Percentiles rank a stretch among this genome's conserved stretches.
phyloP scores from a whole-genome alignment of 2,329 filamentous ascomycete species.

The Colletotrichum sp. region DNA sequence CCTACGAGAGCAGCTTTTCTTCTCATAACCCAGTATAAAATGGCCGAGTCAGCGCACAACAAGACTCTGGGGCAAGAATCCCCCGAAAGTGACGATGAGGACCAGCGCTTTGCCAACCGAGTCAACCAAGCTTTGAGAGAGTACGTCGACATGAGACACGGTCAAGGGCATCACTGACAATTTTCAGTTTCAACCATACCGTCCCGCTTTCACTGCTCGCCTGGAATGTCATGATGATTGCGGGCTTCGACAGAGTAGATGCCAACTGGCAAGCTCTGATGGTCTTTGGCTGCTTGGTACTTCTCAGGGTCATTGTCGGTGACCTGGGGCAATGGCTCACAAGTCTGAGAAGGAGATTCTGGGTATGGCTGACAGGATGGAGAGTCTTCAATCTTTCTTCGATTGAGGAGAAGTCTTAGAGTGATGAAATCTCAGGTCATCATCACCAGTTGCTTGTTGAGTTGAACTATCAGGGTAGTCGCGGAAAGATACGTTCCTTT shows the following conservation, averaged over 20 bases:
- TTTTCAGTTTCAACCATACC: not conserved
- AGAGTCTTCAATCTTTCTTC: not conserved
- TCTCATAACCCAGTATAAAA: not conserved
- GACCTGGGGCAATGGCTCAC: not conserved
- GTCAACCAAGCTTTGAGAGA: not conserved
- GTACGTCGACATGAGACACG: not conserved
- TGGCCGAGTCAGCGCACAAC: not conserved
- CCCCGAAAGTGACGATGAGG: not conserved
- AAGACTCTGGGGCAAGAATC: not conserved
- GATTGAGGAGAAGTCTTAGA: not conserved
- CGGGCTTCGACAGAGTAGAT: not conserved
- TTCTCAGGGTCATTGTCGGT: not conserved
- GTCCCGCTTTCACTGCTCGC: not conserved
- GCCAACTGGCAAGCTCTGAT: not conserved
- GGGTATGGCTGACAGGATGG: not conserved
- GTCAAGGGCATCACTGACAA: rapidly evolving
- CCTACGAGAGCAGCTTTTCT: not conserved
- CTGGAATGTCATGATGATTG: rapidly evolving
- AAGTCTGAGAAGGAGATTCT: not conserved
- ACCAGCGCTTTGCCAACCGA: not conserved
- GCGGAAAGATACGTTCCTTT: not conserved
- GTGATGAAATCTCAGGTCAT: not conserved
- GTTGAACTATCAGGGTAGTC: not conserved
- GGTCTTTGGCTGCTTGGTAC: not conserved
- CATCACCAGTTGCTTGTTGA: not conserved